phyloP scores from a whole-genome alignment of 768 basidiomycete genomes.

The Strobilomyces dryophilus region DNA sequence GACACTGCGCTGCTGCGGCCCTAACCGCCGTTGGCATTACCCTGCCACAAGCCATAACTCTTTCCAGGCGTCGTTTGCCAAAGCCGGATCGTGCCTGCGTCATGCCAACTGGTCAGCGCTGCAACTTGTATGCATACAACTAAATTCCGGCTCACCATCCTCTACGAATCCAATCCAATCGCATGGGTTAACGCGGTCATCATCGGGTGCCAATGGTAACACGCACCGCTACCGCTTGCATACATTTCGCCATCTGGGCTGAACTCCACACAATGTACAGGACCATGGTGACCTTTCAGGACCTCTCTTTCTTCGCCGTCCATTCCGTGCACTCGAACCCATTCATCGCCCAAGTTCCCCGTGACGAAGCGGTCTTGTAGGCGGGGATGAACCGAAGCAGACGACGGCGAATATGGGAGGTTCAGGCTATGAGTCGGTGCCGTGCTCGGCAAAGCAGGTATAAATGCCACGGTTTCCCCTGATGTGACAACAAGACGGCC shows the following conservation, averaged over 20 bases:
- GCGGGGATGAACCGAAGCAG: conserved; percentile 91
- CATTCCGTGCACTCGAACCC: conserved; percentile 93
- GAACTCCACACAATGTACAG: conserved; percentile 90
- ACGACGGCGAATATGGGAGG: conserved; percentile 85
- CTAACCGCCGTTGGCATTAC: conserved; percentile 42
- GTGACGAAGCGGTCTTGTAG: conserved; percentile 88
- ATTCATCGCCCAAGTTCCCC: conserved; percentile 86
- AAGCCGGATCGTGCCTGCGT: conserved; percentile 82
- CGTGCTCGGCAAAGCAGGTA: conserved; percentile 65
- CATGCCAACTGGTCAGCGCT: conserved; percentile 6
- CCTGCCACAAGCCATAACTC: conserved; percentile 89
- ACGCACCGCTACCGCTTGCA: conserved; percentile 92
- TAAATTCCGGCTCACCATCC: conserved; percentile 53
- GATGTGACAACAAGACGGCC: conserved; percentile 86
- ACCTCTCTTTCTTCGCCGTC: conserved; percentile 88
- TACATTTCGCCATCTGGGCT: conserved; percentile 98
- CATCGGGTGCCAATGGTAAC: conserved; percentile 10
- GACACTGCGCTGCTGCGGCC: background rate
- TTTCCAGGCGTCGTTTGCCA: conserved; percentile 98
- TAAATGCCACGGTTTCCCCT: conserved; percentile 89
- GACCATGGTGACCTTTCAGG: conserved; percentile 95
- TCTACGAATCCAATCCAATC: conserved; percentile 38
- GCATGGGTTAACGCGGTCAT: conserved; percentile 2
- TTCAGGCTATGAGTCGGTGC: conserved; percentile 70
- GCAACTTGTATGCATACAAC: background rate